Base-by-base conservation (phyloP, 352 stramenopile genomes). In the Phytophthora melonis region DNA sequence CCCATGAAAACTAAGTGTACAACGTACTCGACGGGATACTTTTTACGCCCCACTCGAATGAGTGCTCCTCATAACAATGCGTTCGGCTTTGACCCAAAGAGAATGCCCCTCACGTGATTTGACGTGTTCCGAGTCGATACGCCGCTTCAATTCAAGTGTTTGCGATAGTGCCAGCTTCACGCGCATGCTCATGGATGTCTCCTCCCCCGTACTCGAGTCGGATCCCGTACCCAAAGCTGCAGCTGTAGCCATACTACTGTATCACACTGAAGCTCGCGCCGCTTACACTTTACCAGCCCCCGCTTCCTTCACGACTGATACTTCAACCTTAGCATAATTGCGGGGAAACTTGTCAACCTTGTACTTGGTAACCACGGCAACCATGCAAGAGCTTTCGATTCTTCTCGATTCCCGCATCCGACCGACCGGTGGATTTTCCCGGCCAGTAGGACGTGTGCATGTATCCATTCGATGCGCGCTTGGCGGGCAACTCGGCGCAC, bases 111-210 rank as follows among this genome's bases (percentile, higher is more conserved):
- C 88, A 21, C 84, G 83, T 11, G 86, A 79, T 32, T 88, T 86
- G 18, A 74, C 43, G 57, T 92, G 79, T 36, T 93, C 88, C 7
- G 53, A 19, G 36, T 94, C 86, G 52, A 94, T 69, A 13, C 79
- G 75, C 30, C 81, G 75, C 74, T 94, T 94, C 21, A 94, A 71
- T 27, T 94, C 88, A 3, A 94, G 64, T 64, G 82, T 88, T 45
- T 93, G 86, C 5, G 84, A 84, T n/a, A 94, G 59, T n/a, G 68
- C 84, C 39, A 94, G 63, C 74, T 94, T 94, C 23, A 94, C 84
- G 56, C 83, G 84, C 57, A 79, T 72, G 27, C 76, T 86, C 49
- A 90, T 67, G 1, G 84, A 72, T 23, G 68, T 60, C 21, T 83
- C 74, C 8, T 82, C 72, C 54, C 47, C 63, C 55, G 67, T 58